Evolutionary conservation across 2,329 filamentous ascomycete species (phyloP), one percentile per base, ranked within the genome.

Genomic region (Sarocladium oryzae): DNA sequence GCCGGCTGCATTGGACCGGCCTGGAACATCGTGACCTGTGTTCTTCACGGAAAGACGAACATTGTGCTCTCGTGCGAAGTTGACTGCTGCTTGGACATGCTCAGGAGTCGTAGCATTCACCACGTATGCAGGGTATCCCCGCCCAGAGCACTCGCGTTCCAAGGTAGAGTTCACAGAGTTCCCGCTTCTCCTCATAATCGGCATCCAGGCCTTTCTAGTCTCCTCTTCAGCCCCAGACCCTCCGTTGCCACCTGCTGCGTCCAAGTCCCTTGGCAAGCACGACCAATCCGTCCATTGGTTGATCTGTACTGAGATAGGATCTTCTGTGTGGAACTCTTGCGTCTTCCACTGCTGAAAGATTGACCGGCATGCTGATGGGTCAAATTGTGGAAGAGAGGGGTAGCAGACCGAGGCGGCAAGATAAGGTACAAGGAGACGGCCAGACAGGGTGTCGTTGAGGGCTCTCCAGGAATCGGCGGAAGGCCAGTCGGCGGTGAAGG

Each of bases 231-330:
- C 33, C 6, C 5, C 6, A n/a, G 33, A n/a, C 7, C 8, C 15
- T n/a, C 16, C 15, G 15, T 36, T n/a, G 4, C 57, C 61, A 33
- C 67, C 79, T 0, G 70, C 63, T 37, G 58, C 50, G 6, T 56
- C 54, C 1, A 63, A 55, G 51, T 69, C 56, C 13, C n/a, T 26
- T 2, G 76, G 76, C 38, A 78, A 63, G 58, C 76, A 79, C 10
- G 74, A 71, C 61, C 74, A 74, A 57, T 79, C 76, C 53, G 69
- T 69, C 60, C 66, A 77, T 49, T 75, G 71, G 51, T 75, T 61
- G 53, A 57, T 61, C 53, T 66, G 64, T 2, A 67, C 55, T 0
- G 66, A 68, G 11, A 68, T 49, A 4, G 66, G 64, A 26, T 67
- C 52, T 1, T 56, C 53, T 0, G 53, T 48, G 37, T 68, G 66